phyloP scores from a whole-genome alignment of 1,284 basidiomycete species.

The Hypsizygus ulmarius region DNA sequence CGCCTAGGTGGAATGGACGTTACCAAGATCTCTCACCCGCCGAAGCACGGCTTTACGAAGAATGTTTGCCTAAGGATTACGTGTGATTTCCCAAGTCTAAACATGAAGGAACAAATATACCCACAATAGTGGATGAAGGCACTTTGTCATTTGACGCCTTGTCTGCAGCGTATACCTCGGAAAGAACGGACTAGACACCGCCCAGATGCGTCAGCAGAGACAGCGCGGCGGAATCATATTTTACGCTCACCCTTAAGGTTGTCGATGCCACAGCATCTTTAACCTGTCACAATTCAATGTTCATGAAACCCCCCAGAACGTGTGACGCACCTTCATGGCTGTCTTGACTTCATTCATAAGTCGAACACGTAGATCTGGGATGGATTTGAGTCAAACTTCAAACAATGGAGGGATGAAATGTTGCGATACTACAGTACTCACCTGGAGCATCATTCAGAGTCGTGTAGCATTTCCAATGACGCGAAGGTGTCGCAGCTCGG shows the following conservation, averaged over 20 bases:
- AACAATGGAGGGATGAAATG: background rate
- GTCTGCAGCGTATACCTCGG: conserved; percentile 67
- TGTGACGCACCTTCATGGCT: conserved; percentile 58
- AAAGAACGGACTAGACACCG: conserved; percentile 54
- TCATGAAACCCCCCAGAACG: background rate
- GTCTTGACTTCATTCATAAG: conserved; percentile 47
- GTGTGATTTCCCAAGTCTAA: background rate
- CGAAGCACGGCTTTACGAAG: conserved; percentile 57
- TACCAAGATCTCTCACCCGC: conserved; percentile 45
- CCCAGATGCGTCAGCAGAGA: background rate
- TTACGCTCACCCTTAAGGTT: conserved; percentile 56
- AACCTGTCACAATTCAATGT: conserved; percentile 33
- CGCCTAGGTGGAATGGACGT: background rate
- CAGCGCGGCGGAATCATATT: background rate
- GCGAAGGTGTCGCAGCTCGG: conserved; percentile 1
- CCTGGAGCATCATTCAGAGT: conserved; percentile 7
- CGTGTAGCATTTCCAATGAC: conserved; percentile 9
- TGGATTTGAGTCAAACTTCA: background rate
- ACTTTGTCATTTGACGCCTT: conserved; percentile 47
- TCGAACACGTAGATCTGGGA: conserved; percentile 46
- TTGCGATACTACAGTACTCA: background rate
- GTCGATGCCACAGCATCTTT: conserved; percentile 55
- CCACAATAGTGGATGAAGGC: conserved; percentile 43
- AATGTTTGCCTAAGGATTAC: conserved; percentile 35
- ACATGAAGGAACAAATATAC: conserved; percentile 4